A percentile compares a stretch with the other conserved stretches of the same genome.
Evolutionary conservation across 164 flowering plant genomes (phyloP).

Genomic region (Vitis labrusca): DNA sequence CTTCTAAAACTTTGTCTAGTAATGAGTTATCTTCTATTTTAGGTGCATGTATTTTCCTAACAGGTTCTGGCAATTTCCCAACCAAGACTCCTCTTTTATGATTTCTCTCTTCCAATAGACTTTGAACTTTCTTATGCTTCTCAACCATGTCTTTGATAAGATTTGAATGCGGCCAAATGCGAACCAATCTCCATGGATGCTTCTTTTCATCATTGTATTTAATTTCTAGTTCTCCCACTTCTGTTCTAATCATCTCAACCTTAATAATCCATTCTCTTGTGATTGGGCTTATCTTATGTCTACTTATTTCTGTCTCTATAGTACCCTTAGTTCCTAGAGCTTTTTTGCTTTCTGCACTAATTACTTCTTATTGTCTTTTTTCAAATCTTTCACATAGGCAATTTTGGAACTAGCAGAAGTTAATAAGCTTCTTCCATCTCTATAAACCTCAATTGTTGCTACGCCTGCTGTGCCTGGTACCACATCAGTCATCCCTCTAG

Average conservation of each 20-base stretch:
- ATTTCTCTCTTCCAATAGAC: not conserved
- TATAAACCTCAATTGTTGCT: slow-evolving; percentile 1
- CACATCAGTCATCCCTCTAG: not conserved
- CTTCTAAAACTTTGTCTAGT: not conserved
- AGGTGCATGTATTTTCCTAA: not conserved
- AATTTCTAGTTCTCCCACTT: no score
- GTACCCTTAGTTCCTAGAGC: not conserved
- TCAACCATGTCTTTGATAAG: no score
- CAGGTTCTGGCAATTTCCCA: slow-evolving; percentile 2
- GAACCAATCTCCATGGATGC: no score
- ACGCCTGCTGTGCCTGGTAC: no score
- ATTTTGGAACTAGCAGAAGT: not conserved
- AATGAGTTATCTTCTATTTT: not conserved
- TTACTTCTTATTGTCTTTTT: not conserved
- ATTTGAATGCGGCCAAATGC: no score
- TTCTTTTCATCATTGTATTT: no score
- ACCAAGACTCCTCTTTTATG: not conserved
- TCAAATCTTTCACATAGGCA: not conserved
- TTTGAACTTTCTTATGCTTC: not conserved
- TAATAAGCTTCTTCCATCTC: slow-evolving; percentile 1
- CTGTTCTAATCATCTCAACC: no score
- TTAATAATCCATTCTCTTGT: no score
- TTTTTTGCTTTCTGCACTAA: not conserved
- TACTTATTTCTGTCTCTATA: no score
- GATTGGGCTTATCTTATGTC: no score